Conservation (phyloP, 208 protist species). For the Acanthamoeba lenticulata region DNA sequence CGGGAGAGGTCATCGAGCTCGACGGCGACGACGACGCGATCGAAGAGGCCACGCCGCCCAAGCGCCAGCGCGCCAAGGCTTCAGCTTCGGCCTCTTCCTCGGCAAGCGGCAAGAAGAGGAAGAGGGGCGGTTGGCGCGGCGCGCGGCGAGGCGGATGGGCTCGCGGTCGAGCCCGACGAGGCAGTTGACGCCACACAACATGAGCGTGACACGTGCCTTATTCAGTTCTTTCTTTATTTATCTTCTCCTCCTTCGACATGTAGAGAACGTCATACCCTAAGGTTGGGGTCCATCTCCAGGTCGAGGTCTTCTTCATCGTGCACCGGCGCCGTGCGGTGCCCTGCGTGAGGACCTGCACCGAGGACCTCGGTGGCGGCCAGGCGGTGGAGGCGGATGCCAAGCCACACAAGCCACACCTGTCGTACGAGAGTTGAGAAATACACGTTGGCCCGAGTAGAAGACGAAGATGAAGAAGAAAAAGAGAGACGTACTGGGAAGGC, state of each 20-base stretch:
- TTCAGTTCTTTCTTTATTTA: background rate
- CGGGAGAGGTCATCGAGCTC: no score
- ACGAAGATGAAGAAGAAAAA: background rate
- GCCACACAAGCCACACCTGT: background rate
- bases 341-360: background rate
- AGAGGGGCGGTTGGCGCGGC: background rate
- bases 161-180: background rate
- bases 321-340: background rate
- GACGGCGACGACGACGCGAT: background rate
- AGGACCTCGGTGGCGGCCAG: background rate
- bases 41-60: background rate
- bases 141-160: background rate
- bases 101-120: background rate
- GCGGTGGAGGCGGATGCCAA: constrained; percentile 19
- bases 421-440: background rate
- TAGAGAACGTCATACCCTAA: constrained; percentile 24
- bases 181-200: background rate
- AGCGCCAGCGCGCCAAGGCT: background rate
- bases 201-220: background rate
- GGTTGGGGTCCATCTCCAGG: constrained; percentile 43
- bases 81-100: background rate
- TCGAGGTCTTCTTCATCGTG: constrained; percentile 27
- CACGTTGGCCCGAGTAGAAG: no score
- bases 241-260: background rate
- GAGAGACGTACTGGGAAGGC: background rate